phyloP scores from a whole-genome alignment of 371 early-diverging fungal genomes.

The Mucor sp. region DNA sequence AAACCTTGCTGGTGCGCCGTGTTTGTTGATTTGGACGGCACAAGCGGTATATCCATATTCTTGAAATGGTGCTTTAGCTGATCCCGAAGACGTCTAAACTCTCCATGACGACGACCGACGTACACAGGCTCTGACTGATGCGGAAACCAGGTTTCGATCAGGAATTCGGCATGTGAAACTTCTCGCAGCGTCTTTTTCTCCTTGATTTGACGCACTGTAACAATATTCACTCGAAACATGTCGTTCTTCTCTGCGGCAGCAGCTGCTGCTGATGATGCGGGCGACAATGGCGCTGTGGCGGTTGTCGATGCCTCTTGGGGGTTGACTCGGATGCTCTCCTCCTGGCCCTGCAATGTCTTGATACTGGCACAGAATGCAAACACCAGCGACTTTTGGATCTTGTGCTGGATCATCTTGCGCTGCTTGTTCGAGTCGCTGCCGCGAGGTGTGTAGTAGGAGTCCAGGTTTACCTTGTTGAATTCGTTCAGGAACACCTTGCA shows the following conservation, averaged over 20 bases:
- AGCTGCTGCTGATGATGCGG: background rate
- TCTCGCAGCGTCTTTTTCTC: constrained; percentile 27
- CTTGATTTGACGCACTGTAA: constrained; percentile 22
- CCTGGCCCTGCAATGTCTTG: constrained; percentile 42
- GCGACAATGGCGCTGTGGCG: background rate
- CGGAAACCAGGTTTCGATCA: constrained; percentile 27
- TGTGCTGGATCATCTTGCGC: constrained; percentile 33
- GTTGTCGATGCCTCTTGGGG: background rate
- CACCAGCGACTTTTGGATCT: constrained; percentile 39
- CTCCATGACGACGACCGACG: constrained; percentile 42
- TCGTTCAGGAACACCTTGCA: constrained; percentile 39
- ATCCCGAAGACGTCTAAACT: constrained; percentile 36
- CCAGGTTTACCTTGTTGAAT: constrained; percentile 32
- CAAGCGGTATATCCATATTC: constrained; percentile 28
- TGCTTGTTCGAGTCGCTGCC: constrained; percentile 25
- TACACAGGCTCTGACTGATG: constrained; percentile 19
- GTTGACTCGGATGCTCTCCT: constrained; percentile 31
- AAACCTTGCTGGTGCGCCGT: constrained; percentile 7
- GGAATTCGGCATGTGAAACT: constrained; percentile 37
- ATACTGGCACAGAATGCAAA: constrained; percentile 46
- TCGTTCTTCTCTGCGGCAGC: background rate
- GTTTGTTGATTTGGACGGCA: constrained; percentile 28
- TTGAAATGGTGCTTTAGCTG: constrained; percentile 29
- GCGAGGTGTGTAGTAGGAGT: constrained; percentile 27
- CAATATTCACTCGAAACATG: constrained; percentile 11